Base-by-base conservation (phyloP, 306 rosid genomes). In the Cicer yamashitae region DNA sequence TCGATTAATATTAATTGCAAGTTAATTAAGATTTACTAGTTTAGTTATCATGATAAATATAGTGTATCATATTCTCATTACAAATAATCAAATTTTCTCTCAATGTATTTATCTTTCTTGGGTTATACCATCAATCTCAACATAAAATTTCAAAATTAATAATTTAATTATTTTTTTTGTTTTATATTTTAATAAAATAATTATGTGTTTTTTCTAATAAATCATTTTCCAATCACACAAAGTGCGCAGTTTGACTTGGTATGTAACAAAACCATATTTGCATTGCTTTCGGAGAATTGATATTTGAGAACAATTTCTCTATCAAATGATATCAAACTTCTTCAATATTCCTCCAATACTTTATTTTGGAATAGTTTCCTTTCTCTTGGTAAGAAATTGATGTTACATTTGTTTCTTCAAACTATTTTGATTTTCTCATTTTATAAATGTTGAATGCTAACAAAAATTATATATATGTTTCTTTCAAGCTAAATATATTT, bases 241-340 rank as follows among this genome's bases (percentile, higher is more conserved):
- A 74, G 51, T 68, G 43, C 73, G 56, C 74, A 56, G 39, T 25
- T 41, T 84, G 87, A 84, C 85, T 81, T 80, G 82, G 84, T 54
- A 62, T 8, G 65, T 60, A 53, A 68, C 57, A 73, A 45, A 80
- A 47, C 53, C 20, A 12, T 25, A n/a, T 53, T 77, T 40, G 53
- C 82, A 73, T 64, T 22, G 37, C 22, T 72, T 60, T 76, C 62
- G 79, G 74, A 45, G 34, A 67, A 43, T 68, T 73, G 0, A 66
- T 46, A 66, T 44, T 58, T 47, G 75, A 53, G 56, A 65, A 59
- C 54, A 67, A 39, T 15, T 59, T 39, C 75, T 67, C 46, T 50
- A 77, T 45, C 77, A 73, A 73, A 52, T 71, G 12, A 14, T 67
- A 58, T 22, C 69, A 37, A 58, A 69, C 5, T 72, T 80, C 56